Evolutionary conservation across 2,329 filamentous ascomycete species (phyloP), one percentile per base, ranked within the genome.

Genomic region (Amylocarpus encephaloides): DNA sequence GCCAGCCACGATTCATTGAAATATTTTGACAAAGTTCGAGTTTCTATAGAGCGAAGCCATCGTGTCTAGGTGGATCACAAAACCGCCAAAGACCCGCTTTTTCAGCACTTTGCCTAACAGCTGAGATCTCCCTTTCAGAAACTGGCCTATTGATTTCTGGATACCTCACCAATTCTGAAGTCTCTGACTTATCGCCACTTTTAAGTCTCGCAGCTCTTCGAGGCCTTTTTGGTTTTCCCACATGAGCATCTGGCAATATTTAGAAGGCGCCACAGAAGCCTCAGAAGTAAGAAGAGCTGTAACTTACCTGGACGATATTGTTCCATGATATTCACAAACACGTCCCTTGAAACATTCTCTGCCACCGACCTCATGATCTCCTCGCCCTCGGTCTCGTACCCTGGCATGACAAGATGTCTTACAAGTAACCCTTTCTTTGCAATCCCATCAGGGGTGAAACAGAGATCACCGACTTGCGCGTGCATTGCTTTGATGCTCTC

Each of bases 271-370:
- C 10, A 44, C 18, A 12, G 6, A 15, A 2, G 13, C 4, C 6
- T 5, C 30, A 32, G 41, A 15, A 5, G 26, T 26, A 3, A 6
- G 11, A 16, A 12, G 11, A n/a, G 16, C 6, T 12, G 11, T 12
- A 26, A 19, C 42, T 44, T 16, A 45, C 32, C 79, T 0, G 88
- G 88, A 55, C 82, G 82, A 63, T 93, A 93, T 68, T 94, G 88
- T 68, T 94, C 88, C 88, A 93, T 93, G 57, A 94, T 83, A 64
- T 94, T 85, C 52, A 93, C 78, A 67, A 91, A 92, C 39, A 86
- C 74, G 66, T 93, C 87, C 49, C 72, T 76, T 3, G 85, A 88
- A 2, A 94, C 75, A 46, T 89, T 79, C 26, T 77, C 72, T 0
- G 86, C 88, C 13, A 94, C 71, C 75, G 87, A 94, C 54, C 71